Percentiles rank a stretch among this genome's conserved stretches.
Conservation (phyloP, 352 stramenopile species). For the Globisporangium echinulatum region DNA sequence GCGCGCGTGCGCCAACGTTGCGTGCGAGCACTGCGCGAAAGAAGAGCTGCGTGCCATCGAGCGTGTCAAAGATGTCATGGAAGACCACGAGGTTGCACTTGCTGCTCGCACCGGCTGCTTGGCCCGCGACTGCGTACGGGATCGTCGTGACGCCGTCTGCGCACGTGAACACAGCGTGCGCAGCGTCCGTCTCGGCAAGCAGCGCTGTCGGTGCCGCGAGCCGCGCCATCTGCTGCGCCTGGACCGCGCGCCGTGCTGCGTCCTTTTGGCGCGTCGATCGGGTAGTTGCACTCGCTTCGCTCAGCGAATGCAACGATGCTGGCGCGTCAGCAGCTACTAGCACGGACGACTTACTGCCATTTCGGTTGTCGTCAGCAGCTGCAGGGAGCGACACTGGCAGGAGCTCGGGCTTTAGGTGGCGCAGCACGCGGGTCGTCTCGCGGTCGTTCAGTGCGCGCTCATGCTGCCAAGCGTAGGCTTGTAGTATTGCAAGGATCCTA, state of each 20-base stretch:
- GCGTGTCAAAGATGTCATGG: constrained; percentile 91
- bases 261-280: constrained; percentile 12
- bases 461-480: constrained; percentile 67
- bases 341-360: background rate
- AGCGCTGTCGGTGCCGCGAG: constrained; percentile 37
- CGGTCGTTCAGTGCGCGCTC: constrained; percentile 27
- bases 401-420: constrained; percentile 46
- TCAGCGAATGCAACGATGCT: background rate
- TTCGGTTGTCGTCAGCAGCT: background rate
- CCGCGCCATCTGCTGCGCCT: constrained; percentile 73
- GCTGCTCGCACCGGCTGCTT: constrained; percentile 41
- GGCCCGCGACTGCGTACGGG: constrained; percentile 75
- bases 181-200: constrained; percentile 22
- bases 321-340: no score
- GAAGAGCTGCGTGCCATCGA: constrained; percentile 86
- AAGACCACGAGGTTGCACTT: constrained; percentile 89
- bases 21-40: constrained; percentile 75
- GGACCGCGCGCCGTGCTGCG: constrained; percentile 40
- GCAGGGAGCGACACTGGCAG: constrained; percentile 16
- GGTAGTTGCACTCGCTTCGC: background rate
- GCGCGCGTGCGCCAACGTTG: constrained; percentile 72
- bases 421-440: constrained; percentile 35
- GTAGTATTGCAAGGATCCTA: constrained; percentile 53
- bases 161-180: constrained; percentile 44
- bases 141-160: constrained; percentile 72